Base-by-base conservation (phyloP, 1,284 basidiomycete genomes). In the Pterula multifida region DNA sequence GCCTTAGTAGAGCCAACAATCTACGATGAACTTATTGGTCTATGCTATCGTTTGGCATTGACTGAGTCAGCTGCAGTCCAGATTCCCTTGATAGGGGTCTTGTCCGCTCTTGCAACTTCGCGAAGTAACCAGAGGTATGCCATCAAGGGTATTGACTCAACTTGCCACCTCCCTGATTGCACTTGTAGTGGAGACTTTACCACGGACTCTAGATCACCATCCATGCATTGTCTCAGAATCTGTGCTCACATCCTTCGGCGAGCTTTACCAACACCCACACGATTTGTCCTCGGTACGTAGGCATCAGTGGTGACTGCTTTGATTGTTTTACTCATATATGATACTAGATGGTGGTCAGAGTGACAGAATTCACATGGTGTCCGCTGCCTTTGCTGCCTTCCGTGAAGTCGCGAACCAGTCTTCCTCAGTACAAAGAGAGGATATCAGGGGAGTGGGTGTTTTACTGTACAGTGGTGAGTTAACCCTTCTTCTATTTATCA, bases 1-100 rank as follows among this genome's bases (percentile, higher is more conserved):
- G 85, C 84, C 0, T 73, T 97, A 42, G 70, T 87, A 54, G 88
- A 94, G 35, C 77, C 79, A 1, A 75, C 81, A 0, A 79, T 92
- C 28, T 95, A 96, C 59, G 89, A 92, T 46, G 95, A 98, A 66
- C 80, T 98, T 50, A 80, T 86, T 59, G 86, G 85, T 47, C 68
- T 98, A 6, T 90, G 83, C 62, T 92, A 95, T 62, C 80, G 95
- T 1, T 81, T 97, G 64, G 87, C 87, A 0, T 82, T 97, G 75
- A 89, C 87, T 1, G 93, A 96, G 61, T 70, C 81, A 0, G 79
- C 87, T 0, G 65, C 61, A 0, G 76, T 93, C 21, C 89, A 93
- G 60, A 66, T 78, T 0, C 77, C 86, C 54, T 75, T 97, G 45
- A 72, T 93, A 2, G 84, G 87, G 54, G 78, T 89, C 21, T 67